phyloP scores from a whole-genome alignment of 2,329 filamentous ascomycete genomes.

The Cytospora leucostoma region DNA sequence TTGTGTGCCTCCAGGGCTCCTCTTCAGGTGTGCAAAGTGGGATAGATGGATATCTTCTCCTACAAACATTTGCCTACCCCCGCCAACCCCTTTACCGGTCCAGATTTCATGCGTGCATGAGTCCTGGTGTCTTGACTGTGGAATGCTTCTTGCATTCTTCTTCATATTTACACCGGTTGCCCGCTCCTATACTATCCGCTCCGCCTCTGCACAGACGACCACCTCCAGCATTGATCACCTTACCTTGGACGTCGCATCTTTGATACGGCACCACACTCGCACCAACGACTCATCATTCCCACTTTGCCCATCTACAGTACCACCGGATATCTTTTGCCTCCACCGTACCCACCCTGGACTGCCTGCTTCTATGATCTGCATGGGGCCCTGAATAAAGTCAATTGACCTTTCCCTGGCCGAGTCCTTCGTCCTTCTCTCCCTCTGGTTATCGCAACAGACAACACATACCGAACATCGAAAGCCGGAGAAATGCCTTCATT shows the following conservation, averaged over 20 bases:
- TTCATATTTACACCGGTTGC: slow-evolving; percentile 6
- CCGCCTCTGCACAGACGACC: slow-evolving; percentile 4
- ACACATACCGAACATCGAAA: slow-evolving; percentile 12
- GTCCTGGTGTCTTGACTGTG: slow-evolving; percentile 5
- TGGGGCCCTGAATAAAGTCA: slow-evolving; percentile 27
- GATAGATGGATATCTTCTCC: slow-evolving; percentile 11
- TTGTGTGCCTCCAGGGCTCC: slow-evolving; percentile 4
- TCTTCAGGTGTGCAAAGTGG: slow-evolving; percentile 2
- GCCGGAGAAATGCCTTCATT: slow-evolving; percentile 53
- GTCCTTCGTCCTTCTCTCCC: slow-evolving; percentile 10
- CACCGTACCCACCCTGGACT: slow-evolving; percentile 19
- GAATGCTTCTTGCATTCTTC: slow-evolving; percentile 24
- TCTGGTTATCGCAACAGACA: slow-evolving; percentile 6
- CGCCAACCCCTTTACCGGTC: slow-evolving; percentile 12
- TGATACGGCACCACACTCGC: slow-evolving; percentile 19
- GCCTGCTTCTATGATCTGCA: slow-evolving; percentile 21
- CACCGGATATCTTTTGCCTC: slow-evolving; percentile 21
- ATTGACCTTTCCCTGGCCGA: slow-evolving; percentile 15
- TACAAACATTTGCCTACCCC: slow-evolving; percentile 1
- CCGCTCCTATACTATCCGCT: background rate
- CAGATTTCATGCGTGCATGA: background rate
- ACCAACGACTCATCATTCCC: slow-evolving; percentile 19
- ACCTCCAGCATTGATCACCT: slow-evolving; percentile 9
- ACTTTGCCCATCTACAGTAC: slow-evolving; percentile 19
- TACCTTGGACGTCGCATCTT: slow-evolving; percentile 12